phyloP scores from a whole-genome alignment of 148 eudicot species.

The Fagopyrum homotropicum region DNA sequence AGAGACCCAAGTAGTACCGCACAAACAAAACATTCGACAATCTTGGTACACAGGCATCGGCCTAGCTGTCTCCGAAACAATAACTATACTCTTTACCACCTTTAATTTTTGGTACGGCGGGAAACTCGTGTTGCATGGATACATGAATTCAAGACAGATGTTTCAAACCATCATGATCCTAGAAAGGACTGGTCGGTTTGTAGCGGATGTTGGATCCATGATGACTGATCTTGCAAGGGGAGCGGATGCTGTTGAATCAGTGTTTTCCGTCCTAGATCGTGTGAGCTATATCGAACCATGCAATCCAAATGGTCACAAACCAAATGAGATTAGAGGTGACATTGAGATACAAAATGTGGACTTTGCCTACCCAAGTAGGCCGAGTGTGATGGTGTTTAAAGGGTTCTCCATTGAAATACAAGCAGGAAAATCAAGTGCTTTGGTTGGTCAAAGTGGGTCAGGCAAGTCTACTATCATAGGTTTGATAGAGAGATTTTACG shows the following conservation, averaged over 20 bases:
- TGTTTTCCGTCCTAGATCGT: slow-evolving; percentile 15
- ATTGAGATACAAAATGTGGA: not conserved
- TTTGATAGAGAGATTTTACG: not conserved
- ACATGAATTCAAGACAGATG: slow-evolving; percentile 21
- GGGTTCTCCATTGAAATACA: not conserved
- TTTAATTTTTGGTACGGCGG: slow-evolving; percentile 43
- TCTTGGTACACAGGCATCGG: slow-evolving; percentile 11
- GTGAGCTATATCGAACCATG: slow-evolving; percentile 6
- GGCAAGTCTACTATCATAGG: slow-evolving; percentile 6
- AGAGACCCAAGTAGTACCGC: not conserved
- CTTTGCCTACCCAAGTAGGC: not conserved
- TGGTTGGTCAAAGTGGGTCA: slow-evolving; percentile 7
- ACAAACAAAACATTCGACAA: not conserved
- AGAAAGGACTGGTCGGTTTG: slow-evolving; percentile 29
- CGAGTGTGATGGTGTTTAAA: not conserved
- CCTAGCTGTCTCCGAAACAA: slow-evolving; percentile 18
- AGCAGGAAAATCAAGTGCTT: not conserved
- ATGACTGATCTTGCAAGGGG: slow-evolving; percentile 13
- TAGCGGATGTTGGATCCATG: slow-evolving; percentile 24
- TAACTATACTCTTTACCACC: slow-evolving; percentile 22
- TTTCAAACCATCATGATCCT: slow-evolving; percentile 33
- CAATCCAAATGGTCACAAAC: not conserved
- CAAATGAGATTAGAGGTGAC: slow-evolving; percentile 9
- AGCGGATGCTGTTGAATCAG: not conserved
- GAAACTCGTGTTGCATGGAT: slow-evolving; percentile 22